Evolutionary conservation across 441 rosid species (phyloP).

Genomic region (Populus hybrid): DNA sequence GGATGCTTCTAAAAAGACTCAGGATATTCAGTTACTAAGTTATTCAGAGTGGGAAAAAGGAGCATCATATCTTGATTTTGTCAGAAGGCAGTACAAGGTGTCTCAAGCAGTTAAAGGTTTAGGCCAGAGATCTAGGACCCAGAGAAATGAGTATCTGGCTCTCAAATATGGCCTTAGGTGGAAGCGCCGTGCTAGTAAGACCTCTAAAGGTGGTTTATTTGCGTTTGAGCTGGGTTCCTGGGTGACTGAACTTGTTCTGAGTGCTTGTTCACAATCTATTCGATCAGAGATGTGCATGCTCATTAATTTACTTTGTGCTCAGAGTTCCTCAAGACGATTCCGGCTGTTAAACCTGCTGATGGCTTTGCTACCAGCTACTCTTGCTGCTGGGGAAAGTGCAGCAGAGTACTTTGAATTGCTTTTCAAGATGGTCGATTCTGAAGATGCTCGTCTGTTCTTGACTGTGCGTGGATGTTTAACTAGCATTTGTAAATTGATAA

Average conservation of each 20-base stretch:
- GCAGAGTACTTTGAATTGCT: conserved; percentile 98
- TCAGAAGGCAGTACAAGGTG: conserved; percentile 97
- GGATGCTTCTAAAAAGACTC: conserved; percentile 69
- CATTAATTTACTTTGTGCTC: conserved; percentile 85
- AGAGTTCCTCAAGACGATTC: conserved; percentile 84
- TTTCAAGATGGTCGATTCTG: conserved; percentile 90
- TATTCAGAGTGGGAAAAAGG: conserved; percentile 99
- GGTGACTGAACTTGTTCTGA: conserved; percentile 97
- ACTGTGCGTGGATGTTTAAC: conserved; percentile 92
- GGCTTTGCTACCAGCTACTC: conserved; percentile 87
- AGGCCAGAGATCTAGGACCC: conserved; percentile 75
- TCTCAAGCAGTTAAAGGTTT: conserved; percentile 74
- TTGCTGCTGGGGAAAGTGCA: conserved; percentile 97
- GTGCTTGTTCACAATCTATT: conserved; percentile 99
- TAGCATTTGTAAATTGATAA: conserved; percentile 80
- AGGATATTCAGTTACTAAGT: conserved; percentile 88
- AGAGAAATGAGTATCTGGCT: conserved; percentile 81
- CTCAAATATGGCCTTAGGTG: conserved; percentile 96
- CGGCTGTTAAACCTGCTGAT: conserved; percentile 87
- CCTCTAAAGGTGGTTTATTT: conserved; percentile 67
- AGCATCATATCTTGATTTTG: conserved; percentile 99
- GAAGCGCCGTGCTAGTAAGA: conserved; percentile 73
- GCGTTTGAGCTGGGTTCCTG: conserved; percentile 97
- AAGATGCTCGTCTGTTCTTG: conserved; percentile 97
- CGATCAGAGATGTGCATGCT: conserved; percentile 99